phyloP scores from a whole-genome alignment of 2,329 filamentous ascomycete species.

The Ophiostoma triangulosporum region DNA sequence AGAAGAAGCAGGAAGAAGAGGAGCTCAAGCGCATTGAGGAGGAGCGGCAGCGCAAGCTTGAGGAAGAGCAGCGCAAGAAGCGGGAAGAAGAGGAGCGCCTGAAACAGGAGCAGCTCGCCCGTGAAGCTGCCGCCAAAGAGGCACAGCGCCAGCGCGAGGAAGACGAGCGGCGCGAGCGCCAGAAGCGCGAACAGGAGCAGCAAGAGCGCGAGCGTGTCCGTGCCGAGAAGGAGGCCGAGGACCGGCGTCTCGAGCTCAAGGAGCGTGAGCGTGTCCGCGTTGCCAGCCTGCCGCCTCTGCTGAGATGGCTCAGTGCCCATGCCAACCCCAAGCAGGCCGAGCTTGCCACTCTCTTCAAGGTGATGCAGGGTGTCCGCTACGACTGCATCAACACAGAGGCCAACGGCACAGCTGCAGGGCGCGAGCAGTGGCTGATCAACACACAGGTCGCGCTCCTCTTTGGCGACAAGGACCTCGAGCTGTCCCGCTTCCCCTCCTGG shows the following conservation, averaged over 20 bases:
- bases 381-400: conserved; percentile 45
- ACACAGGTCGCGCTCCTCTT: conserved; percentile 49
- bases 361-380: conserved; percentile 47
- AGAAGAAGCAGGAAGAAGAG: conserved; percentile 28
- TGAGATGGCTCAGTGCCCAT: conserved; percentile 45
- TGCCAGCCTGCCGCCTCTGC: conserved; percentile 43
- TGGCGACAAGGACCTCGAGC: conserved; percentile 48
- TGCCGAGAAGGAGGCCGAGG: conserved; percentile 30
- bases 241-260: conserved; percentile 31
- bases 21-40: conserved; percentile 33
- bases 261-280: conserved; percentile 42
- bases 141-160: conserved; percentile 28
- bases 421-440: conserved; percentile 54
- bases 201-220: conserved; percentile 13
- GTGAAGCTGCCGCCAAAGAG: conserved; percentile 16
- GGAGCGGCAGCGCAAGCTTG: conserved; percentile 30
- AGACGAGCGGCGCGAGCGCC: conserved; percentile 32
- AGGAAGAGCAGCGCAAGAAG: conserved; percentile 32
- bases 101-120: conserved; percentile 7
- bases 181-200: conserved; percentile 23
- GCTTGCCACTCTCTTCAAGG: conserved; percentile 40
- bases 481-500: conserved; percentile 49
- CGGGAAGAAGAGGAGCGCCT: conserved; percentile 15
- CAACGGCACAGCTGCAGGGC: conserved; percentile 40
- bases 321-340: conserved; percentile 36